A percentile compares a stretch with the other conserved stretches of the same genome.
phyloP scores from a whole-genome alignment of 2,329 filamentous ascomycete species.

The Sclerotinia borealis region DNA sequence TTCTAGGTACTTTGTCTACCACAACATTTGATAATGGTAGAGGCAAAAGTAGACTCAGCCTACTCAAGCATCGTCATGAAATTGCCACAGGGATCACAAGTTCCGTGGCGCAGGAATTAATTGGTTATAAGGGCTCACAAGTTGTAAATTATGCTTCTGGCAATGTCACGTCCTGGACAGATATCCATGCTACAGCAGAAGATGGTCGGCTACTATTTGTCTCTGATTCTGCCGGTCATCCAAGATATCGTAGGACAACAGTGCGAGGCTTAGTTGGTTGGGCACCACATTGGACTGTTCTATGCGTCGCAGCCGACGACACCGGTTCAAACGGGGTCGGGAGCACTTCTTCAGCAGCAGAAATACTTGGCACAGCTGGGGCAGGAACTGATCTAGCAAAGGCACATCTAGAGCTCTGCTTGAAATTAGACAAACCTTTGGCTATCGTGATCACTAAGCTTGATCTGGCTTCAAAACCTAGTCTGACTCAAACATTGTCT shows the following conservation, averaged over 20 bases:
- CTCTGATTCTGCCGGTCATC: constrained; percentile 86
- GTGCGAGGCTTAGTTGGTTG: constrained; percentile 88
- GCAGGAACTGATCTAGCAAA: constrained; percentile 65
- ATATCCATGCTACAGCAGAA: constrained; percentile 77
- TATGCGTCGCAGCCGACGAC: constrained; percentile 81
- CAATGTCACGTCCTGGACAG: constrained; percentile 88
- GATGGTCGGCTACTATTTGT: constrained; percentile 76
- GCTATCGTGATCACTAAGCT: constrained; percentile 85
- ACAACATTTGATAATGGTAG: constrained; percentile 86
- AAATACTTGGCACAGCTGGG: constrained; percentile 44
- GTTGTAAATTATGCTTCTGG: constrained; percentile 80
- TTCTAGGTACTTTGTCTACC: constrained; percentile 82
- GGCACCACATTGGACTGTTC: constrained; percentile 87
- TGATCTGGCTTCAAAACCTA: constrained; percentile 71
- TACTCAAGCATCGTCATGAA: constrained; percentile 90
- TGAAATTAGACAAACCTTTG: constrained; percentile 72
- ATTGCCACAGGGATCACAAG: constrained; percentile 88
- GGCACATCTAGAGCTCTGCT: constrained; percentile 77
- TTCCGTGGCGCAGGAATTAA: constrained; percentile 86
- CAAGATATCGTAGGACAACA: constrained; percentile 82
- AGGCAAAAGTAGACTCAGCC: constrained; percentile 79
- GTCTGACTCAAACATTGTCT: constrained; percentile 63
- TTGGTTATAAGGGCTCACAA: constrained; percentile 64
- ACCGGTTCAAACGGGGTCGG: constrained; percentile 33
- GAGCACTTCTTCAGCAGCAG: constrained; percentile 45